Conservation (phyloP, 768 basidiomycete genomes). For the Sistotremastrum niveocremeum region DNA sequence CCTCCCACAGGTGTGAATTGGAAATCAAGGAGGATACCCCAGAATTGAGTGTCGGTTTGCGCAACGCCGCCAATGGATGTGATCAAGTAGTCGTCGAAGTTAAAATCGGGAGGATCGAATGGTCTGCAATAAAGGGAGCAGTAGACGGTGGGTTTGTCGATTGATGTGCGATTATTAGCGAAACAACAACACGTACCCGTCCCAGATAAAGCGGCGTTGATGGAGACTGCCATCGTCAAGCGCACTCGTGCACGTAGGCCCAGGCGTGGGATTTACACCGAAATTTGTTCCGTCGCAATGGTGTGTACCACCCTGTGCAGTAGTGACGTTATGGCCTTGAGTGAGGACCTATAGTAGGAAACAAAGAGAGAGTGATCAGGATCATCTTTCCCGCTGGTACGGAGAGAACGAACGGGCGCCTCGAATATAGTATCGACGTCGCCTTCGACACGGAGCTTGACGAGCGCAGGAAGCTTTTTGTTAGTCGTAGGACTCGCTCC, state of each 20-base stretch:
- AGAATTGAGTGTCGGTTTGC: constrained; percentile 22
- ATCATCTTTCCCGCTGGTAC: too few relatives aligned
- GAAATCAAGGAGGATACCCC: constrained; percentile 25
- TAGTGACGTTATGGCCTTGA: constrained; percentile 27
- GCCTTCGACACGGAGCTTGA: constrained; percentile 27
- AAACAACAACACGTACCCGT: constrained; percentile 20
- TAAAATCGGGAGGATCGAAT: too few relatives aligned
- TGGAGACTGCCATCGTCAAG: constrained; percentile 14
- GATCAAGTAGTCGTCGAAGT: constrained; percentile 31
- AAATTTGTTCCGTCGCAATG: constrained; percentile 34
- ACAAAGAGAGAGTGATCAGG: too few relatives aligned
- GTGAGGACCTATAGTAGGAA: constrained; percentile 16
- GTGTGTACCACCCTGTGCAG: constrained; percentile 23
- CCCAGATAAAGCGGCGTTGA: constrained; percentile 20
- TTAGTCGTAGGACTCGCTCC: too few relatives aligned
- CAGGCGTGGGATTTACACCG: constrained; percentile 19
- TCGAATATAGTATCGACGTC: constrained; percentile 25
- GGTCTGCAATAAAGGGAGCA: too few relatives aligned
- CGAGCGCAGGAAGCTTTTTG: too few relatives aligned
- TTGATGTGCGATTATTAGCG: constrained; percentile 18
- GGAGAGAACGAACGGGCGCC: constrained; percentile 1
- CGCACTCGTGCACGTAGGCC: constrained; percentile 30
- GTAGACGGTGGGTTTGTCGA: constrained; percentile 4
- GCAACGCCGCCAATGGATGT: constrained; percentile 21
- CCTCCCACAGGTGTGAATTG: constrained; percentile 24